Evolutionary conservation across 495 filamentous ascomycete species (phyloP), one percentile per base, ranked within the genome.

Genomic region (Thermothielavioides terrestris): DNA sequence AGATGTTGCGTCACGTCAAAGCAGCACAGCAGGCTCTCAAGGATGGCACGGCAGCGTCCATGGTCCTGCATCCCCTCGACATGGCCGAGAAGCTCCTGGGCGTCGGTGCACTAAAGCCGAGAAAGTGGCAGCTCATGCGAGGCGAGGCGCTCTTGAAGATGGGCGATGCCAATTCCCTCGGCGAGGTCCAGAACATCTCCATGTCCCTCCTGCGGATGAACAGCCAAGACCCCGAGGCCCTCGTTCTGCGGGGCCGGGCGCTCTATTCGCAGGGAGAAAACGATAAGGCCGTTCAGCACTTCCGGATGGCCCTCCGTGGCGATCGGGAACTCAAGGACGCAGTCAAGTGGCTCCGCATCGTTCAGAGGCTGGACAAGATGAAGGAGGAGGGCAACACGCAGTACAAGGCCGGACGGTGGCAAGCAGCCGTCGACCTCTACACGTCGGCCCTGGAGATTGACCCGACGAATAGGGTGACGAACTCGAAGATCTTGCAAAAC

Each of bases 81-180:
- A 82, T 88, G 67, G 92, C 92, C 3, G 88, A 91, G 53, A 79
- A 80, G 61, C 72, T 82, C 12, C 72, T 98, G 18, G 92, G 89
- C 3, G 41, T 64, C 26, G 80, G 80, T 18, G 88, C 88, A 17
- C 73, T 78, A 50, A 80, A 82, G 64, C 92, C 92, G 14, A 79
- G 90, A 64, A 91, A 94, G 63, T 98, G 92, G 92, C 84, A 82
- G 59, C 69, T 98, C 49, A 79, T 98, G 81, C 77, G 86, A 14
- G 94, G 88, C 18, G 90, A 95, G 68, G 94, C 94, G n/a, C 85
- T 92, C 55, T 70, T 98, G 42, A 92, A 86, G 75, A 89, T 97
- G 85, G 86, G 85, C 45, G 89, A 85, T 57, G 77, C 78, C 47
- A 96, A 95, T 68, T 82, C 88, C 4, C 72, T 94, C 3, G 89